A percentile compares a stretch with the other conserved stretches of the same genome.
Conservation (phyloP, 306 rosid genomes). For the Begonia masoniana region DNA sequence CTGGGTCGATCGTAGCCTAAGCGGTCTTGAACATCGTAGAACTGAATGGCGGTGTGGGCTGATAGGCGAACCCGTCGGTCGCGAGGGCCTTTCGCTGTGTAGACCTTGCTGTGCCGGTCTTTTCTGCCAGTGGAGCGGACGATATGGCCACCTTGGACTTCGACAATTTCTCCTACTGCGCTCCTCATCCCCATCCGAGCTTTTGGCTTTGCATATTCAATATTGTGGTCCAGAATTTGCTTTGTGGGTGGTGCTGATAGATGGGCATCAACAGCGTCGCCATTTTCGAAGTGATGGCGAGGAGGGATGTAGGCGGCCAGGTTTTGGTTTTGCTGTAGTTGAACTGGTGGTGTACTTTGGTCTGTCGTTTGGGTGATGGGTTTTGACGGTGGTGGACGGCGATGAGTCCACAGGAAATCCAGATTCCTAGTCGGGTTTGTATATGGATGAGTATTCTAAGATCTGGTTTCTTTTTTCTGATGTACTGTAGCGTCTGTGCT, state of each 20-base stretch:
- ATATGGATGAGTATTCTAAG: background rate
- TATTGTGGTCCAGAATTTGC: background rate
- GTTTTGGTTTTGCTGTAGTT: background rate
- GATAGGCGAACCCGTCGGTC: slow-evolving; percentile 23
- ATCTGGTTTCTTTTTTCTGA: background rate
- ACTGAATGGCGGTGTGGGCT: slow-evolving; percentile 76
- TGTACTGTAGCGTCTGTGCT: background rate
- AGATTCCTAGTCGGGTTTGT: background rate
- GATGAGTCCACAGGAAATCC: background rate
- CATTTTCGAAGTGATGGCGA: background rate
- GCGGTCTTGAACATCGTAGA: slow-evolving; percentile 85
- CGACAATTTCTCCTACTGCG: background rate
- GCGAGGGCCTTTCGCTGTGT: slow-evolving; percentile 1
- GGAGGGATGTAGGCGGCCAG: background rate
- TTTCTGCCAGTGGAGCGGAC: background rate
- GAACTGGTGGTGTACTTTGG: background rate
- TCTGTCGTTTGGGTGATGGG: no score
- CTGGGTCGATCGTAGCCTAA: slow-evolving; percentile 78
- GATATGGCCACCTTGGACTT: background rate
- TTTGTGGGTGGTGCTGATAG: no score
- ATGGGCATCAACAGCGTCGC: no score
- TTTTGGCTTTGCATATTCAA: background rate
- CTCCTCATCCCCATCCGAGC: background rate
- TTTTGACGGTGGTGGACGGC: background rate
- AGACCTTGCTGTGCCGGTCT: background rate